phyloP scores from a whole-genome alignment of 2,329 filamentous ascomycete genomes.

The Cladosporium austrohemisphaericum region DNA sequence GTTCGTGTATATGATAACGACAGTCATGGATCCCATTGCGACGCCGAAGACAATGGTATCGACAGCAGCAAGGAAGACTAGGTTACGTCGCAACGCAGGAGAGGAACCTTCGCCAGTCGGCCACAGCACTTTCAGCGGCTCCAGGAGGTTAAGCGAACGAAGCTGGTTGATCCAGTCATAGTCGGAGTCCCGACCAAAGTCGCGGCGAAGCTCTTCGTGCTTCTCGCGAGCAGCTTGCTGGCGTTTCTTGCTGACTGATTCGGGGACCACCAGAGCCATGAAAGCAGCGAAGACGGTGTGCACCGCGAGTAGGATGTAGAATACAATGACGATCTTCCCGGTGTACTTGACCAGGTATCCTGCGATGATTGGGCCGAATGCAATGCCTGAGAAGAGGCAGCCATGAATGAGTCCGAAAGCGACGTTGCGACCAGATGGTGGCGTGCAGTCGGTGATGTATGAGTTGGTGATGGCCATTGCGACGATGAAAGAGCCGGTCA shows the following conservation, averaged over 20 bases:
- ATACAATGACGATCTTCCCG: conserved; percentile 72
- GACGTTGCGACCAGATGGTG: conserved; percentile 73
- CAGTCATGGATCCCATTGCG: conserved; percentile 74
- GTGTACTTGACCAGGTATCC: conserved; percentile 75
- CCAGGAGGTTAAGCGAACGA: conserved; percentile 61
- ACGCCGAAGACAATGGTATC: conserved; percentile 81
- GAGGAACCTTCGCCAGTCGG: conserved; percentile 64
- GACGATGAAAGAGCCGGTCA: conserved; percentile 84
- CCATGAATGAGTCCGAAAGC: conserved; percentile 88
- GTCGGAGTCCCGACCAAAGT: conserved; percentile 27
- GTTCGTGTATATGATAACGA: conserved; percentile 79
- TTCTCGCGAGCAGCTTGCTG: conserved; percentile 69
- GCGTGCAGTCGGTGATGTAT: conserved; percentile 84
- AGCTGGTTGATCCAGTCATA: conserved; percentile 44
- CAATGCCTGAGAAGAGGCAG: conserved; percentile 83
- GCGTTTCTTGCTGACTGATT: conserved; percentile 73
- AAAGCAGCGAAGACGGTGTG: conserved; percentile 72
- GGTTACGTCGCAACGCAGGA: conserved; percentile 66
- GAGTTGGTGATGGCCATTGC: conserved; percentile 76
- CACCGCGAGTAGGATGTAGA: conserved; percentile 73
- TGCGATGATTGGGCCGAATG: conserved; percentile 76
- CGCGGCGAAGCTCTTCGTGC: conserved; percentile 40
- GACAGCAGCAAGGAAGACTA: conserved; percentile 74
- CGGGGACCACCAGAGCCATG: conserved; percentile 69
- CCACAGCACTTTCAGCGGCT: conserved; percentile 72